A percentile compares a stretch with the other conserved stretches of the same genome.
These are phyloP conservation scores for Clitopilus passeckerianus DNA, from an alignment of 768 basidiomycete genomes.

Conservation along the genomic window DNA sequence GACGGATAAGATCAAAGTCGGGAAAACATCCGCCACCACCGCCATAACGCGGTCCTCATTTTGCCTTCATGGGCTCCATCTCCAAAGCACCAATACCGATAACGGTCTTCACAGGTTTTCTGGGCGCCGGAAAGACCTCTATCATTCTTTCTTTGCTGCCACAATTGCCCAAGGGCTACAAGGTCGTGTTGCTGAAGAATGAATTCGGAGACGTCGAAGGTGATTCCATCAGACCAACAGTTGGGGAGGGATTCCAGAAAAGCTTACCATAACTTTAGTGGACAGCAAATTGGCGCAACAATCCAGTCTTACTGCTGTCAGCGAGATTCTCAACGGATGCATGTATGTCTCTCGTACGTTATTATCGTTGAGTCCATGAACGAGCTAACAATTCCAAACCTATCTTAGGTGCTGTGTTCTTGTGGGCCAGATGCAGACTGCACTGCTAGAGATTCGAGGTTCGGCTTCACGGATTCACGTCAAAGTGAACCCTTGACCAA, in stretches of 20 bases:
- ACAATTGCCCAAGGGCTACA: slow-evolving; percentile 80
- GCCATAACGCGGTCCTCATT: neutral
- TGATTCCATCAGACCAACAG: slow-evolving; percentile 16
- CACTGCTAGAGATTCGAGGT: slow-evolving; percentile 85
- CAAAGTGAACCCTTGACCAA: neutral
- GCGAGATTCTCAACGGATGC: slow-evolving; percentile 95
- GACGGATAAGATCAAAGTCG: neutral
- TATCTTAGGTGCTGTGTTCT: slow-evolving; percentile 79
- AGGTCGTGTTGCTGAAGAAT: slow-evolving; percentile 89
- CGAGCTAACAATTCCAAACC: too few species aligned
- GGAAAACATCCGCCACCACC: neutral
- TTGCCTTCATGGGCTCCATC: neutral
- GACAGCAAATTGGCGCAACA: slow-evolving; percentile 89
- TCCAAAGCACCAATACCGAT: slow-evolving; percentile 54
- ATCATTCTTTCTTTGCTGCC: slow-evolving; percentile 81
- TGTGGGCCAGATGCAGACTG: slow-evolving; percentile 92
- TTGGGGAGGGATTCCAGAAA: neutral
- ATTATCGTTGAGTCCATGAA: too few species aligned
- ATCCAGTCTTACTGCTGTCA: slow-evolving; percentile 80
- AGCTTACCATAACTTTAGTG: slow-evolving; percentile 36
- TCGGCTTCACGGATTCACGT: slow-evolving; percentile 6
- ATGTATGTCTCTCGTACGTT: slow-evolving; percentile 47
- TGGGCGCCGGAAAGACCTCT: slow-evolving; percentile 78
- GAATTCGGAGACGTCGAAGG: slow-evolving; percentile 95
- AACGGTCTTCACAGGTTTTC: slow-evolving; percentile 94